Conservation (phyloP, 176 grass and related monocot species). For the Tuctoria greenei region DNA sequence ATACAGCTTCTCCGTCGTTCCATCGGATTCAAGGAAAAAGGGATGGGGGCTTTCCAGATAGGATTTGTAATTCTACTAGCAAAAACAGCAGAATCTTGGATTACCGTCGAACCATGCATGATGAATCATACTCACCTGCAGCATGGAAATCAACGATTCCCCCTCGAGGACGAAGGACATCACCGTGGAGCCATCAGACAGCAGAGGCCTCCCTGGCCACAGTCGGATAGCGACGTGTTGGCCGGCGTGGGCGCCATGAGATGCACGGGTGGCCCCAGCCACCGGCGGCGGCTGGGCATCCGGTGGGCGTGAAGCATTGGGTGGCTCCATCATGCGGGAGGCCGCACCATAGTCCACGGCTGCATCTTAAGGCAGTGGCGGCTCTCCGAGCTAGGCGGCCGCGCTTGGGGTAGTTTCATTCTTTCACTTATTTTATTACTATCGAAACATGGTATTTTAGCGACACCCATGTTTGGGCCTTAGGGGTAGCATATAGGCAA, state of each 20-base stretch:
- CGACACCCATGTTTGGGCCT: too few species aligned
- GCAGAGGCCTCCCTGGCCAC: neutral
- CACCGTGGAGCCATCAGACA: neutral
- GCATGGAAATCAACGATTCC: slow-evolving; percentile 39
- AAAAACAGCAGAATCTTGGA: neutral
- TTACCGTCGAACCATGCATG: neutral
- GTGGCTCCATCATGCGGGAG: too few species aligned
- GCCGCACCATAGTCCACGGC: too few species aligned
- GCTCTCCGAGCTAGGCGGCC: too few species aligned
- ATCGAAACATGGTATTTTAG: too few species aligned
- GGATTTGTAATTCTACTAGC: neutral
- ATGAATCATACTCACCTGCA: slow-evolving; percentile 40
- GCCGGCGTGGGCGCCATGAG: slow-evolving; percentile 74
- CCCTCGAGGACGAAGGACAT: slow-evolving; percentile 44
- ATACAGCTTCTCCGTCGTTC: neutral
- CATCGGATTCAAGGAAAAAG: neutral
- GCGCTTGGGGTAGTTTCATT: too few species aligned
- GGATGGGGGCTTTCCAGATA: neutral
- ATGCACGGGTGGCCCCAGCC: slow-evolving; percentile 54
- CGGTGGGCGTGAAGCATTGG: too few species aligned
- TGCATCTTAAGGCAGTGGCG: too few species aligned
- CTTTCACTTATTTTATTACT: too few species aligned
- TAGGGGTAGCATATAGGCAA: too few species aligned
- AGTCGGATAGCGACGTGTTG: slow-evolving; percentile 61
- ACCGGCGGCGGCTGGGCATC: too few species aligned